Evolutionary conservation across 345 rosid species (phyloP).

Genomic region (Eucalyptus regnans): DNA sequence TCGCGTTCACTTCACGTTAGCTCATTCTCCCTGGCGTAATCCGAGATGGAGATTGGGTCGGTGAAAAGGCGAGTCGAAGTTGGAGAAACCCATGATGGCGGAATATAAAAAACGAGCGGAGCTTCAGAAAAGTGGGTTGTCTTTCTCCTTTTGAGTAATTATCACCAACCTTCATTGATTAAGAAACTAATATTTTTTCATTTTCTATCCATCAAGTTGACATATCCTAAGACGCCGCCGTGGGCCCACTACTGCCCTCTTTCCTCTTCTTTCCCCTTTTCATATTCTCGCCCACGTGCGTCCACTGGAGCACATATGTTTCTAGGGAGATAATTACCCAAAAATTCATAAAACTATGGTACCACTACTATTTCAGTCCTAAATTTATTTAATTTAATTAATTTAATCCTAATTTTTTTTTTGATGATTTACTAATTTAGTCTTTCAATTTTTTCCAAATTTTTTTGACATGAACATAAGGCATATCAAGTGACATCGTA

Average conservation of each 20-base stretch:
- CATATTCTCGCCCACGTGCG: not conserved
- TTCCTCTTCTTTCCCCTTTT: not conserved
- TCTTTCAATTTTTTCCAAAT: not conserved
- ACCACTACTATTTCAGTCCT: not conserved
- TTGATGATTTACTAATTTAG: not conserved
- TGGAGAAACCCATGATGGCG: not conserved
- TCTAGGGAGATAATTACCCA: accelerated
- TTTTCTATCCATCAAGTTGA: not conserved
- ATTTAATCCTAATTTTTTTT: not conserved
- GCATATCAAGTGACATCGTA: no score
- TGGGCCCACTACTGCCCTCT: not conserved
- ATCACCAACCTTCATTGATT: not conserved
- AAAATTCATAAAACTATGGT: no score
- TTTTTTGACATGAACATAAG: not conserved
- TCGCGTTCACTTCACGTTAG: not conserved
- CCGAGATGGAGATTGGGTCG: not conserved
- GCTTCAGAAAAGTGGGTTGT: not conserved
- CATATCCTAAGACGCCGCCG: not conserved
- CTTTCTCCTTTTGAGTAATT: not conserved
- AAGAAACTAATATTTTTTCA: not conserved
- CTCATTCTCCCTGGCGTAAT: not conserved
- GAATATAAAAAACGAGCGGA: not conserved
- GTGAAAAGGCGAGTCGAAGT: not conserved
- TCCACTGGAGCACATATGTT: not conserved
- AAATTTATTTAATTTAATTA: not conserved